Conservation (phyloP, 306 rosid species). For the Prinsepia uniflora region DNA sequence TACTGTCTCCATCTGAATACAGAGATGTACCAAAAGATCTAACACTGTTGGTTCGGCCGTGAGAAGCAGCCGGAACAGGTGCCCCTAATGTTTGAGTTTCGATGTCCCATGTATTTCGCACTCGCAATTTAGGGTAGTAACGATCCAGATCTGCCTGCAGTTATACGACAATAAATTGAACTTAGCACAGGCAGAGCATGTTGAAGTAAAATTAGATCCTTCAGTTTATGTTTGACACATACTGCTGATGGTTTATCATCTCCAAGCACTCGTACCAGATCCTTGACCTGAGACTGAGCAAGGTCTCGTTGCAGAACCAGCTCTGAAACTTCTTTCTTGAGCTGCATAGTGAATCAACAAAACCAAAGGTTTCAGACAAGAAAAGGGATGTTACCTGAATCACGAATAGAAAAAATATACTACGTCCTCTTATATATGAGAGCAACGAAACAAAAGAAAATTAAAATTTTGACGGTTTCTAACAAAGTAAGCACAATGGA, state of each 20-base stretch:
- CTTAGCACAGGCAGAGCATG: constrained; percentile 20
- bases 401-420: background rate
- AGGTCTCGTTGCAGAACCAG: constrained; percentile 57
- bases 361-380: constrained; percentile 15
- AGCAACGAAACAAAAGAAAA: background rate
- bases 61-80: constrained; percentile 30
- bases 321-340: constrained; percentile 65
- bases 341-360: constrained; percentile 47
- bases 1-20: constrained; percentile 67
- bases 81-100: constrained; percentile 41
- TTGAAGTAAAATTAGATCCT: constrained; percentile 17
- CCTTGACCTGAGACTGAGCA: constrained; percentile 73
- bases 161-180: constrained; percentile 19
- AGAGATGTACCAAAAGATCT: constrained; percentile 71
- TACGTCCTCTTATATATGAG: background rate
- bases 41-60: constrained; percentile 34
- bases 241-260: constrained; percentile 52
- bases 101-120: constrained; percentile 54
- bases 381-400: background rate
- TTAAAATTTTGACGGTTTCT: background rate
- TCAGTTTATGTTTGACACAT: constrained; percentile 24
- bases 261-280: constrained; percentile 53
- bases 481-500: background rate
- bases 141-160: constrained; percentile 50
- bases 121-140: constrained; percentile 58